phyloP scores from a whole-genome alignment of 176 grass and related monocot genomes.

The Lolium perenne region DNA sequence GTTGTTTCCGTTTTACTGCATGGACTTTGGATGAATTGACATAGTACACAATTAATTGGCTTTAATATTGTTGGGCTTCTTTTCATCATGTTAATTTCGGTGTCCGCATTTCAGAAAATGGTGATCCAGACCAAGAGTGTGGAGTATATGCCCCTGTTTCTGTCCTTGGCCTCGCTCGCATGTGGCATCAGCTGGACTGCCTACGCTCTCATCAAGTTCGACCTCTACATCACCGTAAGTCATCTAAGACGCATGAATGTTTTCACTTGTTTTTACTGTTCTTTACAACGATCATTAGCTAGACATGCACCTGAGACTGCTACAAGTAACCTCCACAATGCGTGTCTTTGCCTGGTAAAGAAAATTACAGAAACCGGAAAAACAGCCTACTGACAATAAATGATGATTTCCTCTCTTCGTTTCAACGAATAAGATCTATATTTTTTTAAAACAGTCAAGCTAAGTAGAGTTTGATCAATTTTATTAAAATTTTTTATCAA shows the following conservation, averaged over 20 bases:
- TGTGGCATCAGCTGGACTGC: slow-evolving; percentile 94
- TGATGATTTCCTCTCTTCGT: no score
- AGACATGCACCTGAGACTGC: neutral
- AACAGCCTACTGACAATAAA: no score
- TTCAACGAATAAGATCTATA: no score
- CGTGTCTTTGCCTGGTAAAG: no score
- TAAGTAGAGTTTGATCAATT: no score
- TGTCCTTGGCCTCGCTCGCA: slow-evolving; percentile 79
- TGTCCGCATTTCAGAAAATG: slow-evolving; percentile 67
- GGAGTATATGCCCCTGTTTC: slow-evolving; percentile 31
- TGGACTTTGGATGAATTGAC: neutral
- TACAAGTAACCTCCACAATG: neutral
- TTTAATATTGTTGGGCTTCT: neutral
- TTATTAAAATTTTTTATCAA: no score
- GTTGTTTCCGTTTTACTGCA: neutral
- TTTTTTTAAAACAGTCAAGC: no score
- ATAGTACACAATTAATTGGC: neutral
- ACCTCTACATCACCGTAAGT: slow-evolving; percentile 94
- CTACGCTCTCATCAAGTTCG: slow-evolving; percentile 95
- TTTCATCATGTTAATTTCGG: neutral
- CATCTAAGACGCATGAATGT: neutral
- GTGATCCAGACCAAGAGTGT: slow-evolving; percentile 98
- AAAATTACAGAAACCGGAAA: no score
- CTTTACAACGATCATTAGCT: neutral
- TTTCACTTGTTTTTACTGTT: neutral